Evolutionary conservation across 371 early-diverging fungal species (phyloP).

Genomic region (Funneliformis caledonium): DNA sequence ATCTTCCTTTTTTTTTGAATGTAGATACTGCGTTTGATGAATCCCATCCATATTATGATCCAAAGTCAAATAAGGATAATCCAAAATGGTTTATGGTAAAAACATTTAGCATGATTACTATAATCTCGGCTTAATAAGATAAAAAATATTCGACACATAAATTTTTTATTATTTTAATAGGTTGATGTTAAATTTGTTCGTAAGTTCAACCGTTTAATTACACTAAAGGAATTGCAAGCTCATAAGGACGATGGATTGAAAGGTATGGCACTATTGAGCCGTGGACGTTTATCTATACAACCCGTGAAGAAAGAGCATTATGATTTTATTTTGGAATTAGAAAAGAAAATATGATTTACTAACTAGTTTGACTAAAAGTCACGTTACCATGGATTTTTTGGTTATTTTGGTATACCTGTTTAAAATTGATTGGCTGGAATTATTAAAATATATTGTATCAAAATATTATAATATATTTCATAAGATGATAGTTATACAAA

Average conservation of each 20-base stretch:
- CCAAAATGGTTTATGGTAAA: constrained; percentile 76
- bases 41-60: constrained; percentile 63
- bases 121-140: neutral
- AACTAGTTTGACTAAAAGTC: too few relatives aligned
- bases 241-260: constrained; percentile 50
- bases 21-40: constrained; percentile 60
- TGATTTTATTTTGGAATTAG: constrained; percentile 58
- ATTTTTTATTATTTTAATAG: constrained; percentile 39
- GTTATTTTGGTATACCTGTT: too few relatives aligned
- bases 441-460: too few relatives aligned
- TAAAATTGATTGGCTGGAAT: too few relatives aligned
- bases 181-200: constrained; percentile 68
- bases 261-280: constrained; percentile 64
- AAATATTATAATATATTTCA: too few relatives aligned
- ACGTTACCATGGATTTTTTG: too few relatives aligned
- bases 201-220: constrained; percentile 61
- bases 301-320: constrained; percentile 61
- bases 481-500: too few relatives aligned
- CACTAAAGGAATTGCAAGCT: constrained; percentile 61
- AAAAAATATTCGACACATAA: neutral
- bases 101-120: neutral
- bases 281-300: constrained; percentile 72
- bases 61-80: constrained; percentile 53
- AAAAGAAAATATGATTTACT: constrained; percentile 25
- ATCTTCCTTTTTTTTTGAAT: neutral